phyloP scores from a whole-genome alignment of 78 protist genomes.

The Pigoraptor vietnamica region DNA sequence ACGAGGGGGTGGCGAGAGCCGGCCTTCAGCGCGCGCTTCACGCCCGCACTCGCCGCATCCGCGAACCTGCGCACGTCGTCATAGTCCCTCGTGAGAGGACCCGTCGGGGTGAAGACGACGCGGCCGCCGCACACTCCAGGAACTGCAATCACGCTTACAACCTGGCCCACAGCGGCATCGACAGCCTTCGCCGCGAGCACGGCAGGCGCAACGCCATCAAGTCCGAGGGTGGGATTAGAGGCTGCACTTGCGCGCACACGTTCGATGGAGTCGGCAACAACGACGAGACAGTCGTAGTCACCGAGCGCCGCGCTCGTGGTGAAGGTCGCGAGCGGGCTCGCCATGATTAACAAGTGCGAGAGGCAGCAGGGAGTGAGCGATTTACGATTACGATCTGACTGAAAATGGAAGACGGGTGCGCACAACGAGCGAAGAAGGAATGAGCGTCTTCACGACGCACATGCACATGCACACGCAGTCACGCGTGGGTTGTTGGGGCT shows the following conservation, averaged over 20 bases:
- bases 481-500: too few species aligned
- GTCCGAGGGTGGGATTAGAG: background rate
- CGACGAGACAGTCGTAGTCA: background rate
- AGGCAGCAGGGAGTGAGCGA: too few species aligned
- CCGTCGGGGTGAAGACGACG: background rate
- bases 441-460: too few species aligned
- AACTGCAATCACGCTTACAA: background rate
- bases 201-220: background rate
- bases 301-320: background rate
- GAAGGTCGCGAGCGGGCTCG: background rate
- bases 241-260: background rate
- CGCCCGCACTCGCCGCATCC: background rate
- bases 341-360: too few species aligned
- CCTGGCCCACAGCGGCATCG: background rate
- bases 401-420: too few species aligned
- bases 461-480: too few species aligned
- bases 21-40: background rate
- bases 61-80: conserved; percentile 14
- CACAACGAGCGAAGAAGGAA: too few species aligned
- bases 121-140: conserved; percentile 9
- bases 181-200: background rate
- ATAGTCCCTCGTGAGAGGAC: background rate
- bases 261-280: background rate
- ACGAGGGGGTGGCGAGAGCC: background rate
- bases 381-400: too few species aligned